Percentiles rank a stretch among this genome's conserved stretches.
Evolutionary conservation across 2,329 filamentous ascomycete genomes (phyloP).

Genomic region (Botrytis fragariae): DNA sequence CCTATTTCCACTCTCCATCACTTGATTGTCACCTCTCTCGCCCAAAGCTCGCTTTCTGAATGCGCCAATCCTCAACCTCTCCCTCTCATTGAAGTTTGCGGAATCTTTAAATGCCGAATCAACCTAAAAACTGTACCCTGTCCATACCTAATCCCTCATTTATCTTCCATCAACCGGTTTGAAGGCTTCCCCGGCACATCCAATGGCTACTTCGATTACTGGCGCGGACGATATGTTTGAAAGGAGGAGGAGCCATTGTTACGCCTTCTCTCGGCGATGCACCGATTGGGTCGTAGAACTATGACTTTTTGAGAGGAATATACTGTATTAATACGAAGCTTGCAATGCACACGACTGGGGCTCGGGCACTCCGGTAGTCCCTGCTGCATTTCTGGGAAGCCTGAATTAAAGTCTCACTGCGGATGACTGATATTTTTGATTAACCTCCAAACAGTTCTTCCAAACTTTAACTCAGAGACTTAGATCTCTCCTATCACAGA

Average conservation of each 20-base stretch:
- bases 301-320: neutral
- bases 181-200: slow-evolving; percentile 1
- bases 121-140: neutral
- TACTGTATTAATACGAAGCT: neutral
- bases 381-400: neutral
- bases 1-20: slow-evolving; percentile 20
- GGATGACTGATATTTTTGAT: neutral
- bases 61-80: slow-evolving; percentile 6
- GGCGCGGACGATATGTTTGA: slow-evolving; percentile 15
- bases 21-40: slow-evolving; percentile 15
- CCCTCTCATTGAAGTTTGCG: neutral
- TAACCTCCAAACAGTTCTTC: neutral
- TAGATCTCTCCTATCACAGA: too few species aligned
- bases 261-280: neutral
- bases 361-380: neutral
- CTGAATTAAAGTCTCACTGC: neutral
- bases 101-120: neutral
- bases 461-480: neutral
- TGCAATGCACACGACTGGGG: neutral
- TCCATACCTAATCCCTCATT: neutral
- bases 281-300: fast-evolving
- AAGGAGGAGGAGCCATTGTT: neutral
- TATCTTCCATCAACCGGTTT: neutral
- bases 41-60: slow-evolving; percentile 10
- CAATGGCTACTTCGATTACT: slow-evolving; percentile 23